Base-by-base conservation (phyloP, 1,284 basidiomycete genomes). In the Leccinum angustisporum region DNA sequence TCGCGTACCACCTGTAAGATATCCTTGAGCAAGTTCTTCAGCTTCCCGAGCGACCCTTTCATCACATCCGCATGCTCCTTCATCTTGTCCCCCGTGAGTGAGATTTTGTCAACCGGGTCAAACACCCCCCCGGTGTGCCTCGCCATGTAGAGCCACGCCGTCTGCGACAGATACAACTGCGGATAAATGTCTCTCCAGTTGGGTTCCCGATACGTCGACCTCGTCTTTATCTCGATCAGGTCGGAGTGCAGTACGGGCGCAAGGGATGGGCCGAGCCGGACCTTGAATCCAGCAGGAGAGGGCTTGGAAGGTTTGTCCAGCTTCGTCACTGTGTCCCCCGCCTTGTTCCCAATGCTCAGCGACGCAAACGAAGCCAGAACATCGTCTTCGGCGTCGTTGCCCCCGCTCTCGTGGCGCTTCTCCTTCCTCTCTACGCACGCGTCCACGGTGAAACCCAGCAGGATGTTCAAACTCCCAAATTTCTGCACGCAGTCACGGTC, bases 131-230 rank as follows among this genome's bases (percentile, higher is more conserved):
- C 27, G 5, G 54, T 60, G 60, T 81, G 79, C 51, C 65, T 67
- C 1, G 77, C 80, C 59, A 79, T 57, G 55, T 76, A 75, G 30
- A 79, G 64, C 61, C 68, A 70, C 4, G 70, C 65, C 3, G 77
- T 81, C 63, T 80, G 78, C 6, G 79, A 78, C 18, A 82, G 65
- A 61, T 70, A 79, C 25, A 80, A 56, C 63, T 81, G 79, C 1
- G 78, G 73, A 66, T 78, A 80, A 5, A 71, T 65, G 3, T 78
- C 73, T n/a, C 51, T 64, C 80, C 81, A 80, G 43, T 78, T 70
- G 14, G 71, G 63, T 10, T 70, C 64, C 9, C 67, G 64, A 33
- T 58, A 50, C 2, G 31, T 48, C 1, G 76, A 70, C 36, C 78
- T 71, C 31, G 80, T 81, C 50, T 75, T 75, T 56, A 82, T 63